These are phyloP conservation scores for Podila verticillata DNA, from an alignment of 192 early-diverging fungal genomes.

Conservation along the genomic window DNA sequence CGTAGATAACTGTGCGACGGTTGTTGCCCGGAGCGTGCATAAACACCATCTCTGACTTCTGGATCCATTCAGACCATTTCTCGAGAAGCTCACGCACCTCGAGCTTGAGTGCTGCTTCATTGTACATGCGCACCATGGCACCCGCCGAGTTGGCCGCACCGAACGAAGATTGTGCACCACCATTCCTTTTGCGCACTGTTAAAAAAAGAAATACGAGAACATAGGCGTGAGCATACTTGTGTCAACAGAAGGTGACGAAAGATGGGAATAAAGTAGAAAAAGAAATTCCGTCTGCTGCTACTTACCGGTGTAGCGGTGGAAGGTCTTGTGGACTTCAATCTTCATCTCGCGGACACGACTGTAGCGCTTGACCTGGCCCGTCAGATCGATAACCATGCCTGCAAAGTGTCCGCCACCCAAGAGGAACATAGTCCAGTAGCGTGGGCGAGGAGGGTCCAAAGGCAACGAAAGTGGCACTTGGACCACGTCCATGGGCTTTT, in stretches of 20 bases:
- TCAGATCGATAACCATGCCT: slow-evolving; percentile 81
- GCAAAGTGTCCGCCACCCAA: slow-evolving; percentile 89
- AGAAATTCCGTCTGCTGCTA: neutral
- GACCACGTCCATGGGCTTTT: neutral
- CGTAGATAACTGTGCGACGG: slow-evolving; percentile 11
- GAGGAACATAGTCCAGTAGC: slow-evolving; percentile 79
- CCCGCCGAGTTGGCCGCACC: slow-evolving; percentile 80
- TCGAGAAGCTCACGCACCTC: slow-evolving; percentile 78
- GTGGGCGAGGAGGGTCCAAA: neutral
- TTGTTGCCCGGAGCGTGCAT: slow-evolving; percentile 74
- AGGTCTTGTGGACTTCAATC: slow-evolving; percentile 84
- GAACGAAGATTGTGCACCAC: slow-evolving; percentile 81
- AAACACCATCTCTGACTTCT: slow-evolving; percentile 70
- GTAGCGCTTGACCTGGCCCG: slow-evolving; percentile 14
- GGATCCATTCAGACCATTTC: slow-evolving; percentile 74
- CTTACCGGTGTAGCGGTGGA: slow-evolving; percentile 91
- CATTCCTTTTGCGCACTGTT: slow-evolving; percentile 87
- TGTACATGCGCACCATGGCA: slow-evolving; percentile 84
- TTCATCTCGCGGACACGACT: slow-evolving; percentile 25
- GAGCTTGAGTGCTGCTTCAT: slow-evolving; percentile 79
- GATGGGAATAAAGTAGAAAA: neutral
- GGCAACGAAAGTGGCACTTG: neutral
- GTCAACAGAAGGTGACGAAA: neutral
- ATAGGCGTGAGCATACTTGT: neutral
- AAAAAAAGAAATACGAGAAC: neutral